These are phyloP conservation scores for Elymus sibiricus DNA, from an alignment of 176 grass and related monocot genomes.

Conservation along the genomic window DNA sequence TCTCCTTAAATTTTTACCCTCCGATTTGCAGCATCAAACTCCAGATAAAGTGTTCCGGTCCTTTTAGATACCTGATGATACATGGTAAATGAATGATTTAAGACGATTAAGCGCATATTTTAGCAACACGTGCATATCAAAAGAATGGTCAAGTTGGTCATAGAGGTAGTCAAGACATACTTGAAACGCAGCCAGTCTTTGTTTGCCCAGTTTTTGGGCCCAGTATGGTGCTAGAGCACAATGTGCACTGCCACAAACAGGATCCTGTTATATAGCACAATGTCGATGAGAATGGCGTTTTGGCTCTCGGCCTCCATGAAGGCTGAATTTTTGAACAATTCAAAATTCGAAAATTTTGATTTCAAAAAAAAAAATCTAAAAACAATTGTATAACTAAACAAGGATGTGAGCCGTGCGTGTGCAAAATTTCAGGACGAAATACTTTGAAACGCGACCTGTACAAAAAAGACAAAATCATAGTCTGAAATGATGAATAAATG, in stretches of 20 bases:
- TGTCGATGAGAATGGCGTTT: too few relatives aligned
- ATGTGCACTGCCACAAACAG: slow-evolving; percentile 62
- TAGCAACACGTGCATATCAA: not conserved
- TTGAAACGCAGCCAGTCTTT: slow-evolving; percentile 47
- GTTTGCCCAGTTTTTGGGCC: slow-evolving; percentile 63
- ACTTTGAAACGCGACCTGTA: too few relatives aligned
- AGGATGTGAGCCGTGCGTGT: too few relatives aligned
- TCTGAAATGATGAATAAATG: too few relatives aligned
- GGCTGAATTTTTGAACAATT: too few relatives aligned
- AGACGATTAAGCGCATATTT: not conserved
- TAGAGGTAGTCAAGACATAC: slow-evolving; percentile 8
- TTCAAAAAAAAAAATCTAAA: too few relatives aligned
- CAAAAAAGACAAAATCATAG: too few relatives aligned
- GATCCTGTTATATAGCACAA: slow-evolving; percentile 41
- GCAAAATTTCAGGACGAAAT: too few relatives aligned
- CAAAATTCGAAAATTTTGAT: too few relatives aligned
- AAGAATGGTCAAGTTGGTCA: not conserved
- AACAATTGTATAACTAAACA: too few relatives aligned
- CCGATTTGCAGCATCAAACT: not conserved
- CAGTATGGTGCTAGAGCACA: slow-evolving; percentile 64
- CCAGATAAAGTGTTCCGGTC: not conserved
- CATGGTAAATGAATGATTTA: not conserved
- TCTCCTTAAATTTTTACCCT: not conserved
- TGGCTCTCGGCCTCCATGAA: too few relatives aligned
- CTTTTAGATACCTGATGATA: not conserved